Evolutionary conservation across 1,139 yeast genomes (phyloP), one percentile per base, ranked within the genome.

Genomic region (Pichia kudriavzevii): DNA sequence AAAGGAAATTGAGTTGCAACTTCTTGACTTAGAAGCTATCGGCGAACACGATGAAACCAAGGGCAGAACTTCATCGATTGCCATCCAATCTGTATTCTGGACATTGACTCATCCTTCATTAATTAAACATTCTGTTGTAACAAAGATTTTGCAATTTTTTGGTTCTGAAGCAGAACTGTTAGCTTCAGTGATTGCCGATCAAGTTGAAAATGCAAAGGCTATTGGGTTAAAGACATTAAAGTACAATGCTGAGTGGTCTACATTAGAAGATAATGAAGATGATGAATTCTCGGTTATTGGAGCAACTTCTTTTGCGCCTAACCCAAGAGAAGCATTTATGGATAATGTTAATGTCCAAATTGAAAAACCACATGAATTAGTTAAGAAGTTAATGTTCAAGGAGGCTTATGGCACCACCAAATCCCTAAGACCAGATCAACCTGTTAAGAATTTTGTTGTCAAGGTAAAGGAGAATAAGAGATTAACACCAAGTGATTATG

Each of bases 401-500:
- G 97, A 91, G 59, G 91, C 95, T 7, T 88, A 66, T 51, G 67
- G 63, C 13, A 64, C 76, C 34, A 49, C 62, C 24, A 55, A 66
- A 31, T 68, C 67, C 7, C 69, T 88, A 52, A 80, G 96, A 63
- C 98, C 98, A 15, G 97, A 91, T 50, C 68, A 85, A 45, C 87
- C 96, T 17, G 82, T 82, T 36, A 69, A 80, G 60, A 88, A 83
- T 63, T 87, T 78, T 53, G 72, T 87, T 36, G 94, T 87, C 40
- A 84, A 80, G 60, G 97, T 91, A 33, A 83, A 85, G 59, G 94
- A 83, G 55, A 88, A 87, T 66, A 79, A 77, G 62, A 76, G 97
- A 55, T 81, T 91, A 46, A 91, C 97, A n/a, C 97, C 97, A 9
- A 56, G 55, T 28, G 91, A 83, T 53, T 91, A 91, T 59, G 84